Evolutionary conservation across 2,329 filamentous ascomycete genomes (phyloP).

Genomic region (Leptodontidium sp.): DNA sequence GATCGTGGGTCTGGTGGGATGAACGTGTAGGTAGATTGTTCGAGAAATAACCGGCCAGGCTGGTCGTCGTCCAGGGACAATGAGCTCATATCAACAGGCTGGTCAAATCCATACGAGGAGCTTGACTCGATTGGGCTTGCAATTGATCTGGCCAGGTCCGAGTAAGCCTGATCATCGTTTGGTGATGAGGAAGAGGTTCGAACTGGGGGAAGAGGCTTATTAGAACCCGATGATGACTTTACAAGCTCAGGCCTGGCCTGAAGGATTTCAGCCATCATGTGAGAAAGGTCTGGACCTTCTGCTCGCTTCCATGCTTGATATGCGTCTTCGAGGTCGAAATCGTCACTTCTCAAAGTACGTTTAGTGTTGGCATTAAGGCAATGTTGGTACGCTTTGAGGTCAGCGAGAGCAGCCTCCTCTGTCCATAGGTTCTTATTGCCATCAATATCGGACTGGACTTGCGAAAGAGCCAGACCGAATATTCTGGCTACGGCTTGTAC

Average conservation of each 20-base stretch:
- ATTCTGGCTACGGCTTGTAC: constrained; percentile 87
- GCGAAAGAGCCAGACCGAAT: constrained; percentile 80
- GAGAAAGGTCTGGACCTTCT: constrained; percentile 86
- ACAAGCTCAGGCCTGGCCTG: constrained; percentile 86
- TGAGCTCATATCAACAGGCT: constrained; percentile 46
- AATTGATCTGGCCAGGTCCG: constrained; percentile 61
- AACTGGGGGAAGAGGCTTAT: constrained; percentile 66
- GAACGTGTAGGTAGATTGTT: constrained; percentile 81
- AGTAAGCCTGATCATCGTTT: constrained; percentile 54
- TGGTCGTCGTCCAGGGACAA: constrained; percentile 44
- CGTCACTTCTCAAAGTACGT: constrained; percentile 77
- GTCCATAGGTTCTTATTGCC: constrained; percentile 84
- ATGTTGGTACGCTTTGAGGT: constrained; percentile 93
- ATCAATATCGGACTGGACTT: constrained; percentile 89
- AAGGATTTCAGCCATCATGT: constrained; percentile 92
- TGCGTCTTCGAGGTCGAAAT: constrained; percentile 89
- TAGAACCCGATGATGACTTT: constrained; percentile 60
- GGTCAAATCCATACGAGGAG: constrained; percentile 51
- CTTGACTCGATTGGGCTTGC: constrained; percentile 54
- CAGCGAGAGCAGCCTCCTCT: constrained; percentile 86
- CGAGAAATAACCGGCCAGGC: constrained; percentile 49
- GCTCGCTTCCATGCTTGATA: constrained; percentile 91
- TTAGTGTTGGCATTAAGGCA: constrained; percentile 83
- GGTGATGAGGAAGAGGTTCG: constrained; percentile 55
- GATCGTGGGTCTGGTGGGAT: constrained; percentile 85